A percentile compares a stretch with the other conserved stretches of the same genome.
Conservation (phyloP, 2,329 filamentous ascomycete genomes). For the Exophiala mesophila region DNA sequence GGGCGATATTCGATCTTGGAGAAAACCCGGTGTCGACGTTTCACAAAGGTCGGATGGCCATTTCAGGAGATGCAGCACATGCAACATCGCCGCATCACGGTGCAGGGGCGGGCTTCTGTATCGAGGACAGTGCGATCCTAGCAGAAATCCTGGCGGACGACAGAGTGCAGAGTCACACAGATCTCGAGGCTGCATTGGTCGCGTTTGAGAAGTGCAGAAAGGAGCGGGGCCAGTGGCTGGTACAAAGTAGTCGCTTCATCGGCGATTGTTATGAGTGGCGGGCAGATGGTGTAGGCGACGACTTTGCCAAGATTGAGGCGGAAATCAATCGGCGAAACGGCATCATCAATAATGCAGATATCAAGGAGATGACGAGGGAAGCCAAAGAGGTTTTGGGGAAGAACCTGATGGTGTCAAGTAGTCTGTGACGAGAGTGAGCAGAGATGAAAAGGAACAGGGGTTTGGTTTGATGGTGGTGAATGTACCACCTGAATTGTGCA, state of each 20-base stretch:
- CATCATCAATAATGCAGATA: slow-evolving; percentile 25
- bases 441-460: too few species aligned
- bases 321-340: slow-evolving; percentile 34
- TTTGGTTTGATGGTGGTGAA: too few species aligned
- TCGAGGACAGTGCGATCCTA: slow-evolving; percentile 32
- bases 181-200: slow-evolving; percentile 30
- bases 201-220: slow-evolving; percentile 29
- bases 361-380: slow-evolving; percentile 27
- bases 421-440: too few species aligned
- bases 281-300: slow-evolving; percentile 28
- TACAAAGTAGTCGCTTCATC: slow-evolving; percentile 32
- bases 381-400: slow-evolving; percentile 25
- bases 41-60: slow-evolving; percentile 31
- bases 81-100: slow-evolving; percentile 42
- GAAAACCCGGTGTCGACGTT: slow-evolving; percentile 36
- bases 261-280: slow-evolving; percentile 34
- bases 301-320: slow-evolving; percentile 35
- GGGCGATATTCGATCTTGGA: slow-evolving; percentile 40
- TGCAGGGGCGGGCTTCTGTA: slow-evolving; percentile 33
- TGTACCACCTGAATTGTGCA: too few species aligned
- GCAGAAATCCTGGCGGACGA: slow-evolving; percentile 28
- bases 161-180: slow-evolving; percentile 17
- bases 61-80: slow-evolving; percentile 40
- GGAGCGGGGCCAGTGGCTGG: slow-evolving; percentile 33
- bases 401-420: slow-evolving; percentile 8